Percentiles rank a stretch among this genome's conserved stretches.
These are phyloP conservation scores for Holtermanniella nyarrowii DNA, from an alignment of 768 basidiomycete species.

Conservation along the genomic window DNA sequence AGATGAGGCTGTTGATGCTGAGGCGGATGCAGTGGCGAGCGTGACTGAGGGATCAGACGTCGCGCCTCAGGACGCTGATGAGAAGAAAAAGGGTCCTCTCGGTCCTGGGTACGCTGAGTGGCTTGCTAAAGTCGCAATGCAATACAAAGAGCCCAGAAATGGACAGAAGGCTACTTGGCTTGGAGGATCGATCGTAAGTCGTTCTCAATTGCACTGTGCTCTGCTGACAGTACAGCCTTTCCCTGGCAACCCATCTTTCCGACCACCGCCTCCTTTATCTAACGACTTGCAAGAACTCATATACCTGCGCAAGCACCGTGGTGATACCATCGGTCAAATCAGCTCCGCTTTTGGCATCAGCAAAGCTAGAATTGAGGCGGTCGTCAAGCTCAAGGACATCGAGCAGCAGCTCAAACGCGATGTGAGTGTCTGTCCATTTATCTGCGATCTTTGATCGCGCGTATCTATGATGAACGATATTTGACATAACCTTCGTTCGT, in stretches of 20 bases:
- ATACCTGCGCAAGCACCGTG: slow-evolving; percentile 18
- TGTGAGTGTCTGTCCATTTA: slow-evolving; percentile 19
- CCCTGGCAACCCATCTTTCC: slow-evolving; percentile 34
- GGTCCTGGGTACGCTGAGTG: slow-evolving; percentile 8
- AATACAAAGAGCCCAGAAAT: slow-evolving; percentile 14
- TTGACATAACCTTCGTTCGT: slow-evolving; percentile 43
- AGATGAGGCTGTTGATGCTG: slow-evolving; percentile 3
- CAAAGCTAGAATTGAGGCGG: slow-evolving; percentile 36
- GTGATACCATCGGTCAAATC: slow-evolving; percentile 19
- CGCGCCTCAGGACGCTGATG: neutral
- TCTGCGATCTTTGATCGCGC: neutral
- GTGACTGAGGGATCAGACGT: neutral
- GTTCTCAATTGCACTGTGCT: neutral
- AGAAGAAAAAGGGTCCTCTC: neutral
- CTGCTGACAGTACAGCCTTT: slow-evolving; percentile 25
- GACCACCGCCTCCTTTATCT: slow-evolving; percentile 37
- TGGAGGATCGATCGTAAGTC: slow-evolving; percentile 31
- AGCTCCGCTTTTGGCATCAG: slow-evolving; percentile 29
- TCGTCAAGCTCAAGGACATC: slow-evolving; percentile 32
- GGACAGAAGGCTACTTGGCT: slow-evolving; percentile 35
- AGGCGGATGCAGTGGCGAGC: neutral
- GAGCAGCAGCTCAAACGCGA: slow-evolving; percentile 32
- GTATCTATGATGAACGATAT: slow-evolving; percentile 35
- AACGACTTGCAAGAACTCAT: slow-evolving; percentile 29
- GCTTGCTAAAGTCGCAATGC: slow-evolving; percentile 16